Conservation (phyloP, 2,329 filamentous ascomycete genomes). For the Plectosphaerella plurivora region DNA sequence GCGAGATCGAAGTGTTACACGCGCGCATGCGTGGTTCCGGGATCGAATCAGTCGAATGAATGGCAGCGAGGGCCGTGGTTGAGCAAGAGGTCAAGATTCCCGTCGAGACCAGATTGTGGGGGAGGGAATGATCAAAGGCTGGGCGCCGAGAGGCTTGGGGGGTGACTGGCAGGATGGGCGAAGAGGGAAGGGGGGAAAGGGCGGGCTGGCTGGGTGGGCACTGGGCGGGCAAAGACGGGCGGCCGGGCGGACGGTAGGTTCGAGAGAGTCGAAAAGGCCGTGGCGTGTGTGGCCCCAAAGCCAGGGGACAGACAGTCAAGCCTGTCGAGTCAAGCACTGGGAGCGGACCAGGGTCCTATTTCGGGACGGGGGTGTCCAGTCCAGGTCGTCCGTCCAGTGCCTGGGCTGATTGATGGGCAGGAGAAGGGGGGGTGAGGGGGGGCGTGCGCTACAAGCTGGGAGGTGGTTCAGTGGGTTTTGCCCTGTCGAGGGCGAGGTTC, state of each 20-base stretch:
- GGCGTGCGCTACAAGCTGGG: background rate
- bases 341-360: conserved; percentile 5
- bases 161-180: background rate
- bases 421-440: background rate
- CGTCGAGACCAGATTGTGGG: conserved; percentile 10
- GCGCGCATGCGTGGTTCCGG: conserved; percentile 3
- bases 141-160: conserved; percentile 16
- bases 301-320: background rate
- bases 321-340: conserved; percentile 1
- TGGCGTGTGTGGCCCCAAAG: too few relatives aligned
- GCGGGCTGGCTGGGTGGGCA: too few relatives aligned
- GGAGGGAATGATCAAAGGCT: conserved; percentile 15
- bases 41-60: background rate
- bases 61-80: background rate
- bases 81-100: conserved; percentile 6
- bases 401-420: background rate
- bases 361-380: conserved; percentile 3
- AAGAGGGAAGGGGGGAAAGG: background rate
- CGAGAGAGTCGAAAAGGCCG: background rate
- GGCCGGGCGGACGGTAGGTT: background rate
- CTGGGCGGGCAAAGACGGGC: background rate
- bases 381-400: background rate
- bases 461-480: too few relatives aligned
- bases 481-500: too few relatives aligned
- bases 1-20: background rate